These are phyloP conservation scores for Colletotrichum liriopes DNA, from an alignment of 2,329 filamentous ascomycete species.

Conservation along the genomic window DNA sequence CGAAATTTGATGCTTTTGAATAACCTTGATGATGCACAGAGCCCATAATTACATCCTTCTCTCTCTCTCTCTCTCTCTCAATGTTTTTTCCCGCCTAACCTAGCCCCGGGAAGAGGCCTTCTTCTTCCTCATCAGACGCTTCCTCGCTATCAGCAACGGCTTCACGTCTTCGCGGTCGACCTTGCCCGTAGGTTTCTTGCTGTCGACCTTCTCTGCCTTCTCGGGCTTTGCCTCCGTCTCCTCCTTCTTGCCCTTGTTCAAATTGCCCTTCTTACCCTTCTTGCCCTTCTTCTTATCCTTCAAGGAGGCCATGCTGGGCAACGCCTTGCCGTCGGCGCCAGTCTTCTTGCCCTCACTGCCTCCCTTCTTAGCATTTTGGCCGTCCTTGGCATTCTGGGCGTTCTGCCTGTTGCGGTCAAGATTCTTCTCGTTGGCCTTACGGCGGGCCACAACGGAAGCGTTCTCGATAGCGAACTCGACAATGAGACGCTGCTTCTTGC, in stretches of 20 bases:
- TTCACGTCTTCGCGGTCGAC: constrained; percentile 57
- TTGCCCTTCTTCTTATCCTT: constrained; percentile 55
- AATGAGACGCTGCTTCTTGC: constrained; percentile 90
- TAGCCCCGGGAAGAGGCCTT: constrained; percentile 61
- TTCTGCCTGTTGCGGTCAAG: constrained; percentile 44
- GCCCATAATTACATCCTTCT: constrained; percentile 2
- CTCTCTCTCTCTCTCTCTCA: background rate
- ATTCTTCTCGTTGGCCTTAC: constrained; percentile 61
- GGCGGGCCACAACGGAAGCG: constrained; percentile 90
- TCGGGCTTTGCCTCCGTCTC: constrained; percentile 49
- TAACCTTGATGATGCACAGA: constrained; percentile 9
- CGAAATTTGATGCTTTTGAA: constrained; percentile 20
- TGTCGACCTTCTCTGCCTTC: constrained; percentile 36
- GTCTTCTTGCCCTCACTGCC: constrained; percentile 49
- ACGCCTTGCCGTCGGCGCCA: background rate
- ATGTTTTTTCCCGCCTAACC: background rate
- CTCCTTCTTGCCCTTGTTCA: constrained; percentile 53
- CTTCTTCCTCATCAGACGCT: constrained; percentile 84
- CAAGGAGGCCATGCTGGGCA: constrained; percentile 51
- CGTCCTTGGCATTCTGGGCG: constrained; percentile 45
- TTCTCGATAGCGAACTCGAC: constrained; percentile 99
- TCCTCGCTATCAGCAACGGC: constrained; percentile 88
- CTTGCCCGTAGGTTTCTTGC: constrained; percentile 43
- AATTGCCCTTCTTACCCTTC: constrained; percentile 48
- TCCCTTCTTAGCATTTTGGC: constrained; percentile 50